Evolutionary conservation across 2,329 filamentous ascomycete genomes (phyloP), one percentile per base, ranked within the genome.

Genomic region (Xylaria sp.): DNA sequence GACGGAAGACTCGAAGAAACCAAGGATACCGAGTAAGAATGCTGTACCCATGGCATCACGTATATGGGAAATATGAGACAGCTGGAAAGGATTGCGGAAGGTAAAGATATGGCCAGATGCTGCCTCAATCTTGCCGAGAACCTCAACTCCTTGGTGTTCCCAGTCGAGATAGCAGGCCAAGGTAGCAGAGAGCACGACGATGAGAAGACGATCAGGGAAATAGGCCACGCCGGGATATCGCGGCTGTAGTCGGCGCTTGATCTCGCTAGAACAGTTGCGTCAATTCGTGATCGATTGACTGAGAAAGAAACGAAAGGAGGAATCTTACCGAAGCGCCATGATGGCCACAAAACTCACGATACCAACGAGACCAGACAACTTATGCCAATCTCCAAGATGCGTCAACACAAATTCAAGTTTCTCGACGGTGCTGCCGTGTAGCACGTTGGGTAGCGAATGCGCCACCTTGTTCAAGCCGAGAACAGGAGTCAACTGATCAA

Each of bases 1-100:
- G 10, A 99, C 92, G 0, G 92, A 96, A 2, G 91, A 96, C 74
- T 99, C 94, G 69, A 99, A 99, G 75, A 99, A 99, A n/a, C 94
- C 94, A 0, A 99, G 85, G 23, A 99, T 80, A 0, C 92, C 91
- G 65, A 99, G 96, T 57, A 97, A 80, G 70, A 99, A 96, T 0
- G 91, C 89, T 0, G 94, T 97, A 55, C 90, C 88, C 82, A 97
- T 89, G 44, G 91, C 89, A 63, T 91, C 89, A 19, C 89, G 87
- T 57, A 95, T 90, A 71, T 97, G 89, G 23, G 84, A 82, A 79
- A 97, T 86, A 67, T 95, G 85, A 4, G 84, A 80, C 1, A 84
- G 76, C 64, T 87, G 84, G 69, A 97, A 94, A 0, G 94, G 93
- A 82, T 92, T 97, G 62, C 89, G 86, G 66, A 97, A 92, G 2